These are phyloP conservation scores for Inonotus hispidus DNA, from an alignment of 1,284 basidiomycete genomes.

Conservation along the genomic window DNA sequence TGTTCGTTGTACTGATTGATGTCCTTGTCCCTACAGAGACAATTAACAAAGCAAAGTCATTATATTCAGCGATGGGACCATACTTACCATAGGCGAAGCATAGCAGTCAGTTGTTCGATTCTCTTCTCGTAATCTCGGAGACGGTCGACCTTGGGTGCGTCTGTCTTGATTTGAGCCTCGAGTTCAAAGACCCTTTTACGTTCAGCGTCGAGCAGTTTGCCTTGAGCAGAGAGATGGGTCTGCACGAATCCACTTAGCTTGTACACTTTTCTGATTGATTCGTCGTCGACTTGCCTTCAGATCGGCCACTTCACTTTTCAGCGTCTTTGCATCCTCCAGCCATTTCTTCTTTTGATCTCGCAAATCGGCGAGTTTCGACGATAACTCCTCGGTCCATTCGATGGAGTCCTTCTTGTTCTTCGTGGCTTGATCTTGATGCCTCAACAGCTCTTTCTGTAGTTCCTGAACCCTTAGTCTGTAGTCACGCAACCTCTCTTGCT, in stretches of 20 bases:
- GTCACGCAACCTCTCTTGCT: constrained; percentile 75
- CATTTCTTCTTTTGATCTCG: constrained; percentile 65
- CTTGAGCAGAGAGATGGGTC: constrained; percentile 66
- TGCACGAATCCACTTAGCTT: constrained; percentile 25
- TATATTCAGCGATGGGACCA: background rate
- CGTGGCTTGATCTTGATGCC: constrained; percentile 59
- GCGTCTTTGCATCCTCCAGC: constrained; percentile 52
- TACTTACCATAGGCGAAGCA: constrained; percentile 67
- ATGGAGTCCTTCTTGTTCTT: constrained; percentile 61
- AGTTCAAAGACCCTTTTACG: constrained; percentile 53
- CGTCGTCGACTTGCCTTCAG: constrained; percentile 40
- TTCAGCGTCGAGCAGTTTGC: constrained; percentile 57
- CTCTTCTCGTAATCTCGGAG: constrained; percentile 67
- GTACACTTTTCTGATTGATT: background rate
- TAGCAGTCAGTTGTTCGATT: constrained; percentile 64
- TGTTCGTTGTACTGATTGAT: background rate
- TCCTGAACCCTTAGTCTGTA: constrained; percentile 59
- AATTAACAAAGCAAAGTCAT: background rate
- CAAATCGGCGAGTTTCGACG: constrained; percentile 59
- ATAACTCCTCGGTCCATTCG: constrained; percentile 67
- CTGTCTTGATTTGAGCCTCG: constrained; percentile 62
- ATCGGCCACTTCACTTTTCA: constrained; percentile 63
- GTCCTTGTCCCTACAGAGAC: background rate
- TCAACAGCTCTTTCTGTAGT: constrained; percentile 56
- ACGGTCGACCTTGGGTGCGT: constrained; percentile 66